phyloP scores from a whole-genome alignment of 306 rosid genomes.

The Dryas octopetala region DNA sequence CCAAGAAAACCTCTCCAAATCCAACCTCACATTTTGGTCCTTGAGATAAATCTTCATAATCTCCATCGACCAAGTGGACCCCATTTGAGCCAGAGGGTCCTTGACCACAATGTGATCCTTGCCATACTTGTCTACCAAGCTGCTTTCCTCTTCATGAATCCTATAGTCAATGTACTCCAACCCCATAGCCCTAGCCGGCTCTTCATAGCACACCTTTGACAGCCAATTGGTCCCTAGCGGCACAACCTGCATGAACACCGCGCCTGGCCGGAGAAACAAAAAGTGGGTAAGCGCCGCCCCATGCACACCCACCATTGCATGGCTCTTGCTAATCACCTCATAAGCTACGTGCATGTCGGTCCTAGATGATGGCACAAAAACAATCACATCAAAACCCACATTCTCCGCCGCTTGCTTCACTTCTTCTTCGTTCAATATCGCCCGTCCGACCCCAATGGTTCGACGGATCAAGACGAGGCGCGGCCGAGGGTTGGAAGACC shows the following conservation, averaged over 20 bases:
- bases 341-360: neutral
- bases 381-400: neutral
- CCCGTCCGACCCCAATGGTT: slow-evolving; percentile 4
- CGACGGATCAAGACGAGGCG: slow-evolving; percentile 14
- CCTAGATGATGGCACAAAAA: neutral
- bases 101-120: slow-evolving; percentile 9
- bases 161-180: slow-evolving; percentile 7
- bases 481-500: neutral
- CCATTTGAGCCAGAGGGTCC: neutral
- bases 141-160: slow-evolving; percentile 14
- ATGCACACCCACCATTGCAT: slow-evolving; percentile 12
- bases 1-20: slow-evolving; percentile 18
- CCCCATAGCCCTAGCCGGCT: slow-evolving; percentile 9
- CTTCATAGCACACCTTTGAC: slow-evolving; percentile 1
- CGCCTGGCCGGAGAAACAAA: slow-evolving; percentile 10
- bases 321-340: slow-evolving; percentile 13
- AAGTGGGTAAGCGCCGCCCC: slow-evolving; percentile 12
- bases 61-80: neutral
- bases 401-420: slow-evolving; percentile 16
- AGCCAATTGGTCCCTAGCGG: slow-evolving; percentile 1
- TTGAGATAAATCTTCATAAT: slow-evolving; percentile 15
- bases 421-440: slow-evolving; percentile 15
- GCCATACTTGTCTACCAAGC: slow-evolving; percentile 6
- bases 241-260: slow-evolving; percentile 11
- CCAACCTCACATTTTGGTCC: slow-evolving; percentile 15